Base-by-base conservation (phyloP, 2,329 filamentous ascomycete species). In the Botrytis fragariae region DNA sequence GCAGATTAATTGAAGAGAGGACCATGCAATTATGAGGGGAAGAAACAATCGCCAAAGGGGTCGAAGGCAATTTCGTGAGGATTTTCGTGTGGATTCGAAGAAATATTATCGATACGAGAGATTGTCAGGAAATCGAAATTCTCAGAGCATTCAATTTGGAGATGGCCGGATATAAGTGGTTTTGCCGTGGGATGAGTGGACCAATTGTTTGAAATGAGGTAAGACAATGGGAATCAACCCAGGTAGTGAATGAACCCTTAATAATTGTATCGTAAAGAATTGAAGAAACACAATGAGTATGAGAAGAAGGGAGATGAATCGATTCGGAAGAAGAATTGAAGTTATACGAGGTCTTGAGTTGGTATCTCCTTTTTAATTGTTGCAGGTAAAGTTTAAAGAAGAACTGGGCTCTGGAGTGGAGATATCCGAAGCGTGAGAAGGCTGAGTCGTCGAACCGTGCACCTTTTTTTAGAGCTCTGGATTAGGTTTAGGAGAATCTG, bases 21-120 rank as follows among this genome's bases (percentile, higher is more conserved):
- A 72, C 76, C 77, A 75, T 79, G 74, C 74, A 77, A 77, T 76
- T 75, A 69, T 73, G 51, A 78, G 74, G 75, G 60, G 68, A 73
- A 68, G 73, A 54, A 48, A 67, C 39, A 51, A 72, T 68, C 22
- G 39, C 22, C 48, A 29, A 65, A 48, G 45, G n/a, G 35, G 70
- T 68, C 51, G 37, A 39, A 39, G 9, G 39, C 62, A 72, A 68
- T 60, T 60, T 59, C 51, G 37, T 48, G 42, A 62, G 42, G 64
- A 51, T 62, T 69, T 42, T 37, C 51, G 60, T 63, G 65, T 71
- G 62, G 62, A 74, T 74, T 54, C 69, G 72, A 39, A 42, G 65
- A 59, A 67, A 69, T 71, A 72, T 77, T 76, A 75, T 74, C 62
- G 76, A 78, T 77, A 77, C 76, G 77, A 78, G 63, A 72, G 70